phyloP scores from a whole-genome alignment of 192 early-diverging fungal species.

The Dispira parvispora region DNA sequence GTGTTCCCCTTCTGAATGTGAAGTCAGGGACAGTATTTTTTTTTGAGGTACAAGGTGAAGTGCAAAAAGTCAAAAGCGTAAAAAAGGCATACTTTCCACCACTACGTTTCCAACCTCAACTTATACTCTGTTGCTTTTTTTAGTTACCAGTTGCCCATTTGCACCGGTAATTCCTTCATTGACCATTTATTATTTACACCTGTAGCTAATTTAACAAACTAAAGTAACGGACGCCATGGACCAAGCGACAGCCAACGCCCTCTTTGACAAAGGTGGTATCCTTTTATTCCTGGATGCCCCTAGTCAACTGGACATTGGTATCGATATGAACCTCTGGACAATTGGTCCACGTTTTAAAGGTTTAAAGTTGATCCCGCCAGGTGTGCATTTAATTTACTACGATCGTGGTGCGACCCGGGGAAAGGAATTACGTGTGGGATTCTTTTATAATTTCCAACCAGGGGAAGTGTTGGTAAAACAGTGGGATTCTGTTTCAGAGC shows the following conservation, averaged over 20 bases:
- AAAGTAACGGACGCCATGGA: too few species aligned
- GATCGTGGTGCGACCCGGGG: slow-evolving; percentile 25
- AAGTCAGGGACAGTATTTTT: too few species aligned
- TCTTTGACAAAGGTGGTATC: slow-evolving; percentile 63
- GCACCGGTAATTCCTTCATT: too few species aligned
- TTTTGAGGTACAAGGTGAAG: too few species aligned
- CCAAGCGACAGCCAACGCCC: slow-evolving; percentile 53
- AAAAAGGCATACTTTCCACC: too few species aligned
- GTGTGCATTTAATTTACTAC: slow-evolving; percentile 87
- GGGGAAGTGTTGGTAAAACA: slow-evolving; percentile 57
- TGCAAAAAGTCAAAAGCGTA: too few species aligned
- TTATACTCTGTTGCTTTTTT: too few species aligned
- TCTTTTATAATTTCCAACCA: slow-evolving; percentile 51
- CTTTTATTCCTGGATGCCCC: slow-evolving; percentile 76
- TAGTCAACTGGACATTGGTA: slow-evolving; percentile 64
- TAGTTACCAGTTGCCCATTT: too few species aligned
- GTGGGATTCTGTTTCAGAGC: slow-evolving; percentile 66
- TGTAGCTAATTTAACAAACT: too few species aligned
- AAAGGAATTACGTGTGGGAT: slow-evolving; percentile 48
- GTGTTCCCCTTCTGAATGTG: too few species aligned
- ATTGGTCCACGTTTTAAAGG: slow-evolving; percentile 84
- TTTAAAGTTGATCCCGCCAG: slow-evolving; percentile 83
- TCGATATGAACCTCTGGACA: slow-evolving; percentile 80
- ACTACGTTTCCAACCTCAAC: too few species aligned
- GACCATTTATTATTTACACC: too few species aligned